Evolutionary conservation across 352 stramenopile genomes (phyloP).

Genomic region (Thalassiosira mediterranea): DNA sequence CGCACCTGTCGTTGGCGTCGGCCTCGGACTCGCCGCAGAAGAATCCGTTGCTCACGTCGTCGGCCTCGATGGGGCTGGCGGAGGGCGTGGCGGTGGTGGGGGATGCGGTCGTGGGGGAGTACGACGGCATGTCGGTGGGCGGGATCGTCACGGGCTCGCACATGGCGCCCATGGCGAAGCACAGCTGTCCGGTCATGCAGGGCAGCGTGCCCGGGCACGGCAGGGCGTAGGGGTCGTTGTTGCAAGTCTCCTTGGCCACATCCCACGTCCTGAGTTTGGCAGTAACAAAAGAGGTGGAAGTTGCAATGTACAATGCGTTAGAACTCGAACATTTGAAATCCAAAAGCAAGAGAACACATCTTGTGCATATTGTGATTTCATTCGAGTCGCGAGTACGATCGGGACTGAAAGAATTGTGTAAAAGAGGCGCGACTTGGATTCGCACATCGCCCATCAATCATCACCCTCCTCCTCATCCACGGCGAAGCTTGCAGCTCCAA

Average conservation of each 20-base stretch:
- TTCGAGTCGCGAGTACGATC: too few species aligned
- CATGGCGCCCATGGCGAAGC: slow-evolving; percentile 7
- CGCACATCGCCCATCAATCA: too few species aligned
- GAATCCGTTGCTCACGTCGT: slow-evolving; percentile 31
- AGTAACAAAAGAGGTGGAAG: too few species aligned
- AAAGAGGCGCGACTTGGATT: too few species aligned
- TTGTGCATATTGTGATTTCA: neutral
- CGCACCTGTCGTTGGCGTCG: slow-evolving; percentile 27
- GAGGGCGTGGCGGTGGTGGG: slow-evolving; percentile 17
- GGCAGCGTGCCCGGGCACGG: slow-evolving; percentile 12
- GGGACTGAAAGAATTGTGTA: too few species aligned
- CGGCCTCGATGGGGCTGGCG: slow-evolving; percentile 13
- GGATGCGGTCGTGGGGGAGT: slow-evolving; percentile 3
- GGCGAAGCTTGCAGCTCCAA: too few species aligned
- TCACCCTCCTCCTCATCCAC: too few species aligned
- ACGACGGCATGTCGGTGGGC: slow-evolving; percentile 1
- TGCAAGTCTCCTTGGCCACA: slow-evolving; percentile 24
- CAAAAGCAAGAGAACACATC: neutral
- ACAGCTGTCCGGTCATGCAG: slow-evolving; percentile 3
- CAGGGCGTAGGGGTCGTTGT: slow-evolving; percentile 28
- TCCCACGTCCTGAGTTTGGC: slow-evolving; percentile 21
- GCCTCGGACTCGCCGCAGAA: slow-evolving; percentile 30
- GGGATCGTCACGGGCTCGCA: slow-evolving; percentile 23
- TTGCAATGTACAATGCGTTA: neutral
- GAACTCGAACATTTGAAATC: neutral